Conservation (phyloP, 2,329 filamentous ascomycete species). For the Sodiomyces alkalinus region DNA sequence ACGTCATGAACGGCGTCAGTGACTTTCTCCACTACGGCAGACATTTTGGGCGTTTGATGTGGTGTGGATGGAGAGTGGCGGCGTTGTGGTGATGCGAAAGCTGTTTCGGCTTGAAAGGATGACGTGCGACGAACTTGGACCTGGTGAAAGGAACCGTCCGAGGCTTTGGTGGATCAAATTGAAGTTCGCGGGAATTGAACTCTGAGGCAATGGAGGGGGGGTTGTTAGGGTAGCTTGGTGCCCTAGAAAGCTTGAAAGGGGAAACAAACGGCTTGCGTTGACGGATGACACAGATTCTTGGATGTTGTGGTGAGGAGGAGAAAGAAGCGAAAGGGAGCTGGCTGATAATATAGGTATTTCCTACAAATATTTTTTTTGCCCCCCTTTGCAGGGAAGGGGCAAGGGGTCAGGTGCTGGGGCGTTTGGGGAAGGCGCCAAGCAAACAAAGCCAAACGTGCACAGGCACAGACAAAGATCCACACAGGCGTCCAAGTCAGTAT, state of each 20-base stretch:
- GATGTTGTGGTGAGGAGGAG: slow-evolving; percentile 25
- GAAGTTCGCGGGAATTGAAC: slow-evolving; percentile 37
- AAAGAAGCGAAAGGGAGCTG: slow-evolving; percentile 15
- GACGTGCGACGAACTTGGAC: slow-evolving; percentile 24
- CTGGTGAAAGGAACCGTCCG: slow-evolving; percentile 27
- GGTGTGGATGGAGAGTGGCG: slow-evolving; percentile 11
- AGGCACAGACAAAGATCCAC: no score
- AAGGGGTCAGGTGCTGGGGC: no score
- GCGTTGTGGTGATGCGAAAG: slow-evolving; percentile 16
- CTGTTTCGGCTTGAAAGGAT: slow-evolving; percentile 28
- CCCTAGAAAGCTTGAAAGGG: slow-evolving; percentile 48
- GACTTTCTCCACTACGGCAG: slow-evolving; percentile 61
- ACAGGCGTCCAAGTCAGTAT: no score
- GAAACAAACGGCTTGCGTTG: slow-evolving; percentile 30
- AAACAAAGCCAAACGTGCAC: background rate
- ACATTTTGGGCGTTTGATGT: slow-evolving; percentile 55
- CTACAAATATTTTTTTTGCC: slow-evolving; percentile 27
- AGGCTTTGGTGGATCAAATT: slow-evolving; percentile 22
- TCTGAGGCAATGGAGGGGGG: slow-evolving; percentile 60
- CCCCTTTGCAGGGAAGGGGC: slow-evolving; percentile 5
- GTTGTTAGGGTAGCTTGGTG: slow-evolving; percentile 74
- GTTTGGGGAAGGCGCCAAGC: slow-evolving; percentile 8
- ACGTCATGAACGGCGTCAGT: slow-evolving; percentile 59
- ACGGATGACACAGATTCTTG: slow-evolving; percentile 30
- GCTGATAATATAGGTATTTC: slow-evolving; percentile 1